Evolutionary conservation across 2,329 filamentous ascomycete genomes (phyloP).

Genomic region (Davidsoniella eucalypti): DNA sequence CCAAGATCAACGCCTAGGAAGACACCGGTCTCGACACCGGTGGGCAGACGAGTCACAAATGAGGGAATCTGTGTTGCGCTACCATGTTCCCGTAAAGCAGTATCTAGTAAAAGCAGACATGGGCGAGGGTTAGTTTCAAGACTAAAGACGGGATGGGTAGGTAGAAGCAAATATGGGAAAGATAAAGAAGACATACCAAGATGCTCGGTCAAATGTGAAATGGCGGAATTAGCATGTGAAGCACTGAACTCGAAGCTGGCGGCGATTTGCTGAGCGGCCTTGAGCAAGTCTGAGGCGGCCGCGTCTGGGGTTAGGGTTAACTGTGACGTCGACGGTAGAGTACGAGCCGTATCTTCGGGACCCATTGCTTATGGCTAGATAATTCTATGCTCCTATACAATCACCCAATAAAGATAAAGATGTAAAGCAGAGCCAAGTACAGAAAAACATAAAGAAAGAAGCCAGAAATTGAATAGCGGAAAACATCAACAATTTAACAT

Average conservation of each 20-base stretch:
- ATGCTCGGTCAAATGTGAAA: constrained; percentile 4
- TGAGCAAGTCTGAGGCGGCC: neutral
- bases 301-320: too few relatives aligned
- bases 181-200: constrained; percentile 2
- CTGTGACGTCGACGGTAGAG: too few relatives aligned
- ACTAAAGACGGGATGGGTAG: neutral
- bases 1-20: constrained; percentile 21
- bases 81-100: constrained; percentile 40
- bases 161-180: too few relatives aligned
- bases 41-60: constrained; percentile 60
- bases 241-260: neutral
- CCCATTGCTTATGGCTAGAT: neutral
- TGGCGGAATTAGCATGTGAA: neutral
- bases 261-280: constrained; percentile 1
- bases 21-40: constrained; percentile 55
- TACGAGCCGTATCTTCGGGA: neutral
- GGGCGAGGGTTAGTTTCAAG: neutral
- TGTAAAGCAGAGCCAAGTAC: too few relatives aligned
- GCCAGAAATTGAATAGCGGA: too few relatives aligned
- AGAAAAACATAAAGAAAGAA: neutral
- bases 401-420: too few relatives aligned
- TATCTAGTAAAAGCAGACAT: constrained; percentile 1
- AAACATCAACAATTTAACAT: too few relatives aligned
- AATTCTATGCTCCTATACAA: too few relatives aligned
- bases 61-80: constrained; percentile 59